Conservation (phyloP, 1,284 basidiomycete species). For the Boletus hoseneyae region DNA sequence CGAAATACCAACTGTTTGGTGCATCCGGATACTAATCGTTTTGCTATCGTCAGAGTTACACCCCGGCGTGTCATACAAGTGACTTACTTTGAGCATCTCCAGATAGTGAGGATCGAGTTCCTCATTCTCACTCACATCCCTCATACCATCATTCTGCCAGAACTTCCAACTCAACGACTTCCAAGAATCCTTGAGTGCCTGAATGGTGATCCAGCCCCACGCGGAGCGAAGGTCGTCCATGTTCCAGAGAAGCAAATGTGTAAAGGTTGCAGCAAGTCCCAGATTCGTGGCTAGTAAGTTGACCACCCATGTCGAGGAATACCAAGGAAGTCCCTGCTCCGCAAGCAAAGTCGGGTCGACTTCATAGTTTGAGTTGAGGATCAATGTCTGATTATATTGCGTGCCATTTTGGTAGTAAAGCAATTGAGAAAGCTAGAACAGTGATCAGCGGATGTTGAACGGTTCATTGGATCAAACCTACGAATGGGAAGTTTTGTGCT, state of each 20-base stretch:
- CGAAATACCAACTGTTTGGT: slow-evolving; percentile 47
- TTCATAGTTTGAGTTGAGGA: slow-evolving; percentile 46
- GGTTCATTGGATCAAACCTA: slow-evolving; percentile 13
- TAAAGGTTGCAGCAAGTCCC: slow-evolving; percentile 47
- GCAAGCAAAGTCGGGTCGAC: slow-evolving; percentile 43
- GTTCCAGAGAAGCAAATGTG: slow-evolving; percentile 52
- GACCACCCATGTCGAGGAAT: slow-evolving; percentile 39
- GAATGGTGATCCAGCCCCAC: slow-evolving; percentile 42
- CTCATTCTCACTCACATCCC: slow-evolving; percentile 27
- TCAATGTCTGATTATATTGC: slow-evolving; percentile 43
- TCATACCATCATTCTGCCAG: slow-evolving; percentile 43
- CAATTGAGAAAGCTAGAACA: slow-evolving; percentile 39
- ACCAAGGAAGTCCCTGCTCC: slow-evolving; percentile 40
- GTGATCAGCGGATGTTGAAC: background rate
- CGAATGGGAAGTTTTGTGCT: slow-evolving; percentile 47
- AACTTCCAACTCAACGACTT: slow-evolving; percentile 40
- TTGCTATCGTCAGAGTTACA: background rate
- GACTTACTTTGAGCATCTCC: slow-evolving; percentile 46
- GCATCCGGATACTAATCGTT: slow-evolving; percentile 41
- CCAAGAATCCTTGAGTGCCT: slow-evolving; percentile 15
- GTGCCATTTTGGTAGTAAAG: slow-evolving; percentile 50
- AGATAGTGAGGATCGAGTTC: slow-evolving; percentile 48
- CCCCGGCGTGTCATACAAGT: background rate
- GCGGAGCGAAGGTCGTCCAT: slow-evolving; percentile 39
- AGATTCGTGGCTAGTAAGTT: slow-evolving; percentile 27